Evolutionary conservation across 257 asterid species (phyloP), one percentile per base, ranked within the genome.

Genomic region (Leptodermis oblonga): DNA sequence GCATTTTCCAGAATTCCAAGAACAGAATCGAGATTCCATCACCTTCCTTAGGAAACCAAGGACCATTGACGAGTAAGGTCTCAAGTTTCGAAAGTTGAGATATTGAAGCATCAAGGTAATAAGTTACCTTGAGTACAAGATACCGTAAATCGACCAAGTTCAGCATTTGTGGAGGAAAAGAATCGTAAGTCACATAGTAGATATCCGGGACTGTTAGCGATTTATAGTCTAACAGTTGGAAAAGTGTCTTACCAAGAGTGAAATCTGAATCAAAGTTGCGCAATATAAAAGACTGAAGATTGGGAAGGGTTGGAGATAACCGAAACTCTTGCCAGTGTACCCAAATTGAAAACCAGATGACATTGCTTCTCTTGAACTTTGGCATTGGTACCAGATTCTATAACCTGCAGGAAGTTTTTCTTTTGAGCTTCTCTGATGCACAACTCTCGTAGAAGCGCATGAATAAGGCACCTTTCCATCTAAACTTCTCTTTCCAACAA

Each of bases 371-470:
- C n/a, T n/a, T n/a, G n/a, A n/a, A n/a, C n/a, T n/a, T n/a, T n/a
- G n/a, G n/a, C n/a, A n/a, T n/a, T n/a, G n/a, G n/a, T n/a, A n/a
- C n/a, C n/a, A n/a, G n/a, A n/a, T n/a, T n/a, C n/a, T n/a, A n/a
- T n/a, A n/a, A n/a, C n/a, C 0, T 39, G 42, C 77, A 75, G 58
- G 73, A 83, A 76, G 85, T 68, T 78, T 52, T 83, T 73, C 56
- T 51, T 65, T n/a, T 59, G 33, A 17, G 83, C 80, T 76, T 77
- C 77, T 73, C 59, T 74, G 70, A 77, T 23, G 87, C 87, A 78
- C 20, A 76, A 75, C 0, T 78, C 76, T 15, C 75, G 76, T 46
- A 83, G 67, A 30, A 73, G 53, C 55, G 80, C 85, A 65, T 83
- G 83, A 48, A 83, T 43, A 36, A 65, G 67, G 55, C 85, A 80